phyloP scores from a whole-genome alignment of 306 rosid genomes.

The Glycine soja region DNA sequence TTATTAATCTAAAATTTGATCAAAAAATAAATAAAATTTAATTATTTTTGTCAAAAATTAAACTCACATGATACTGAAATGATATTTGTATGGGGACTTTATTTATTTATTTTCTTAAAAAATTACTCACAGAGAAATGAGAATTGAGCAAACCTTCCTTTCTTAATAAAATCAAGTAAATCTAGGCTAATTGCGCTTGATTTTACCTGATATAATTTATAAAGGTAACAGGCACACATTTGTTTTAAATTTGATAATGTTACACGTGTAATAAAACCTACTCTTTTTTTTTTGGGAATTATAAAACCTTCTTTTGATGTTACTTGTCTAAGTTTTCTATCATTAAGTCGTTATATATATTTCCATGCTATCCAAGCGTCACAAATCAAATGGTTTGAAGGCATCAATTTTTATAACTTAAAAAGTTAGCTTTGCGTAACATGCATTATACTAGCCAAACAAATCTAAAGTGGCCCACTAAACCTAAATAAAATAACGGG shows the following conservation, averaged over 20 bases:
- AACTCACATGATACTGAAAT: too few relatives aligned
- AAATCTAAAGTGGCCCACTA: conserved; percentile 35
- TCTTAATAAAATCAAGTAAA: conserved; percentile 11
- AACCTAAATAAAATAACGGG: not conserved
- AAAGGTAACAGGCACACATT: not conserved
- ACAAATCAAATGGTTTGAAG: conserved; percentile 36
- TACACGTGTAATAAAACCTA: conserved; percentile 27
- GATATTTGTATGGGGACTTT: too few relatives aligned
- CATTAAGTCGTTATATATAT: conserved; percentile 2
- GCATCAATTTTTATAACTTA: not conserved
- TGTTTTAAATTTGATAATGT: not conserved
- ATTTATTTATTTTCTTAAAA: conserved; percentile 1
- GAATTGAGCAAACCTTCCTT: not conserved
- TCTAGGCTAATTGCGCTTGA: not conserved
- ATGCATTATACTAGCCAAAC: conserved; percentile 12
- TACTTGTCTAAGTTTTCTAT: conserved; percentile 2
- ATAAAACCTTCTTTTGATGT: conserved; percentile 12
- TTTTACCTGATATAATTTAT: conserved; percentile 12
- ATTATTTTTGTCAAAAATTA: too few relatives aligned
- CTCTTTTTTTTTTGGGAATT: too few relatives aligned
- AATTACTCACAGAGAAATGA: not conserved
- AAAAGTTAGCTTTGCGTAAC: not conserved
- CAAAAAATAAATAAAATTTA: too few relatives aligned
- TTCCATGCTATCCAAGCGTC: conserved; percentile 35
- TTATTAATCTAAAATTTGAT: too few relatives aligned